Conservation (phyloP, 2,329 filamentous ascomycete genomes). For the Drechslerella coelobrocha region DNA sequence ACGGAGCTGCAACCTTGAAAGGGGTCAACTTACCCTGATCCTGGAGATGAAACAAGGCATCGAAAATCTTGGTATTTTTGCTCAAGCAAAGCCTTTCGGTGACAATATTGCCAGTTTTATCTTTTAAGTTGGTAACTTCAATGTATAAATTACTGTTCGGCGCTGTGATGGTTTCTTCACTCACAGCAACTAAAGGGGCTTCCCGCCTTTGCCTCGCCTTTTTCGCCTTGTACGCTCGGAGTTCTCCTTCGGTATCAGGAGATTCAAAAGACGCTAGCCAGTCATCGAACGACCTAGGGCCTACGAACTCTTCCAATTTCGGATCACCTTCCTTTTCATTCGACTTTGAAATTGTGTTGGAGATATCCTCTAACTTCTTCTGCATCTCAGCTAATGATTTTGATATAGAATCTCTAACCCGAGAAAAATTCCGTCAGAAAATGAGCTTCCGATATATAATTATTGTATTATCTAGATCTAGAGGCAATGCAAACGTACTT, state of each 20-base stretch:
- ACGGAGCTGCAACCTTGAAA: too few species aligned
- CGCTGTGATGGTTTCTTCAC: not conserved
- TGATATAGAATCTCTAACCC: not conserved
- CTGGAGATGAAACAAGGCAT: not conserved
- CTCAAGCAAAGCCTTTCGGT: not conserved
- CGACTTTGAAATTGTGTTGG: too few species aligned
- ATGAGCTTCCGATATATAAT: not conserved
- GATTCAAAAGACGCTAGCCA: constrained; percentile 1
- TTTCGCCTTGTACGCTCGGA: constrained; percentile 1
- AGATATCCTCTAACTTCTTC: not conserved
- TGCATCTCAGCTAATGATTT: not conserved
- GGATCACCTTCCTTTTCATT: too few species aligned
- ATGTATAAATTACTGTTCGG: not conserved
- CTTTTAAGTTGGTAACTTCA: not conserved
- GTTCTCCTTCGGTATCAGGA: not conserved
- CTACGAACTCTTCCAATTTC: not conserved
- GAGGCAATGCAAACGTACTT: not conserved
- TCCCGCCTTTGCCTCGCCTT: not conserved
- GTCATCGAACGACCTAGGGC: not conserved
- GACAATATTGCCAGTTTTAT: not conserved
- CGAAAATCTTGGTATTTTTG: not conserved
- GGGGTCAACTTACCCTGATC: constrained; percentile 8
- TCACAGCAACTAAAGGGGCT: not conserved
- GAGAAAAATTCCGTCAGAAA: not conserved
- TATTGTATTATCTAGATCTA: not conserved